These are phyloP conservation scores for Kwoniella mangroviensis DNA, from an alignment of 768 basidiomycete species.

Conservation along the genomic window DNA sequence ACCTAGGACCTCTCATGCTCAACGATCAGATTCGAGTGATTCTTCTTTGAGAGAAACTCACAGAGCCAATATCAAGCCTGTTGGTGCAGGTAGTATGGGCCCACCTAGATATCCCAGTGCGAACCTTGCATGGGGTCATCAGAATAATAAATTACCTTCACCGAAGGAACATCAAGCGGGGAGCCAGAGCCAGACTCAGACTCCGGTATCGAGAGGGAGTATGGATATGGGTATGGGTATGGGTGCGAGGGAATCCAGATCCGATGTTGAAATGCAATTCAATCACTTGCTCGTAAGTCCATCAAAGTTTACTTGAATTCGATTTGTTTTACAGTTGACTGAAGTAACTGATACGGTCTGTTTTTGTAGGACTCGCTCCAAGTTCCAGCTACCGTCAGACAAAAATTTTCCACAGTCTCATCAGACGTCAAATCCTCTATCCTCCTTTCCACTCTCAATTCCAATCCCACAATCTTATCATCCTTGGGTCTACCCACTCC, in stretches of 20 bases:
- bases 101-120: constrained; percentile 32
- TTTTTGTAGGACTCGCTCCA: constrained; percentile 50
- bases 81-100: constrained; percentile 11
- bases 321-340: too few species aligned
- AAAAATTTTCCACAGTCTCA: constrained; percentile 48
- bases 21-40: constrained; percentile 5
- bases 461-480: constrained; percentile 46
- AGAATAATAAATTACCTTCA: constrained; percentile 18
- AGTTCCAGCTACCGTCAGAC: constrained; percentile 48
- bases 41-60: constrained; percentile 20
- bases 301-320: not conserved
- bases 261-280: constrained; percentile 42
- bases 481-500: constrained; percentile 46
- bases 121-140: constrained; percentile 34
- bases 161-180: constrained; percentile 28
- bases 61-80: constrained; percentile 17
- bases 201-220: constrained; percentile 18
- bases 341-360: not conserved
- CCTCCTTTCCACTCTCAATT: constrained; percentile 31
- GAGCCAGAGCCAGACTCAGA: constrained; percentile 4
- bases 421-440: constrained; percentile 47
- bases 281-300: constrained; percentile 40
- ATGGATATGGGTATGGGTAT: constrained; percentile 1
- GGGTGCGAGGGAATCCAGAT: constrained; percentile 7
- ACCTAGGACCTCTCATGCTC: constrained; percentile 12